Base-by-base conservation (phyloP, 1,139 yeast species). In the Blastobotrys illinoisensis region DNA sequence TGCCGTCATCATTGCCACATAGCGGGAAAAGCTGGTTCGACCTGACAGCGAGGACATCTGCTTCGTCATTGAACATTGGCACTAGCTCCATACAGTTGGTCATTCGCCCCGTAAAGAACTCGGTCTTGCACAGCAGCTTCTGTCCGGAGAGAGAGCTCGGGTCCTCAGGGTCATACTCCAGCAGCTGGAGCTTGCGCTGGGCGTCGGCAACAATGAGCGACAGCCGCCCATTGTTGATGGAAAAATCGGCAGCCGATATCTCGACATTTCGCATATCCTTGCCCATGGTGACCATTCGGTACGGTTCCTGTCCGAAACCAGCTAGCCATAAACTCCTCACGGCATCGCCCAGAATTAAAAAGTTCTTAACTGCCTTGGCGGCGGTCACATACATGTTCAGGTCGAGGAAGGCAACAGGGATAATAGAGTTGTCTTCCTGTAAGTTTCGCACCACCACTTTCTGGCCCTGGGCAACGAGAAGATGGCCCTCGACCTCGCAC, bases 301-400 rank as follows among this genome's bases (percentile, higher is more conserved):
- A 91, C 1, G 99, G 99, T 64, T 93, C 97, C 2, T 95, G 65
- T 67, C 91, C 96, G 71, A 90, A 91, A 0, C 97, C 98, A 23
- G 85, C 85, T 55, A 95, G 76, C 78, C 93, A 84, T 6, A 89
- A 76, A 61, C 96, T 86, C 61, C 88, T 86, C 69, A 84, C 76
- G 0, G 89, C 77, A 70, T 93, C 99, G 18, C 96, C 96, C 24
- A 90, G 71, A 1, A 89, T 63, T 24, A 91, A 68, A 65, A 91
- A 73, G 68, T 91, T 89, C 44, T 95, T 93, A 67, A 88, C 83
- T 60, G 90, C 79, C 69, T 91, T 91, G 23, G 89, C 80, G 60
- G 88, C 96, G 13, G 87, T 78, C 1, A 89, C 83, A 67, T 82
- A 89, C 1, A 90, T 82, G 1, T 93, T 83, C 23, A 91, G 81